These are phyloP conservation scores for Atkinsonella hypoxylon DNA, from an alignment of 2,329 filamentous ascomycete species.

Conservation along the genomic window DNA sequence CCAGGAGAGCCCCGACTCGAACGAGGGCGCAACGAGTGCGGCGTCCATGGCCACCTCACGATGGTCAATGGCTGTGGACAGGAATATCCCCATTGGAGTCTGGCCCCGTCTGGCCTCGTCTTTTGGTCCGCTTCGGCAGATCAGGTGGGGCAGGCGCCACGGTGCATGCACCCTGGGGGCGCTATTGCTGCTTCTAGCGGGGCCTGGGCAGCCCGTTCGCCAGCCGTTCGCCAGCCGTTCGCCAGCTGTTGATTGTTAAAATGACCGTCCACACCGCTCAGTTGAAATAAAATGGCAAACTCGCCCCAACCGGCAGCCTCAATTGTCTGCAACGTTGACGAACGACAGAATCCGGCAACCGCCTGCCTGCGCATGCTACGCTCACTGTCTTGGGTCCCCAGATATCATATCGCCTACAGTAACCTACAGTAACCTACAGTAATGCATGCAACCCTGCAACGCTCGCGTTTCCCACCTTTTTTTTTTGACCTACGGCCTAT, in stretches of 20 bases:
- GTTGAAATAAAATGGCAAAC: too few species aligned
- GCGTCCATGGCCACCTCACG: conserved; percentile 2
- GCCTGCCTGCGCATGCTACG: not conserved
- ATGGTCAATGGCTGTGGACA: not conserved
- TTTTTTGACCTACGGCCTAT: too few species aligned
- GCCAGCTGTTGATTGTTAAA: not conserved
- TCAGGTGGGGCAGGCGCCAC: not conserved
- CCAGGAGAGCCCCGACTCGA: not conserved
- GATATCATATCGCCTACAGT: not conserved
- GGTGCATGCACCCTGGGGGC: not conserved
- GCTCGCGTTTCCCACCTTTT: too few species aligned
- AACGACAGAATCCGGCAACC: not conserved
- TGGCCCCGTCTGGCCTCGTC: not conserved
- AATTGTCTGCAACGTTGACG: not conserved
- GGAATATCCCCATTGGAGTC: not conserved
- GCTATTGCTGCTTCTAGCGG: too few species aligned
- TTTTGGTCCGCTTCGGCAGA: not conserved
- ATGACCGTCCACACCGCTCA: too few species aligned
- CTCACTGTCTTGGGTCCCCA: not conserved
- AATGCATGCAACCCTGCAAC: too few species aligned
- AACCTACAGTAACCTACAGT: not conserved
- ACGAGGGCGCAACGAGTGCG: not conserved
- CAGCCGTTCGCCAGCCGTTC: not conserved
- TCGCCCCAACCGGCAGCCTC: not conserved
- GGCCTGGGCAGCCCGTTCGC: not conserved